These are phyloP conservation scores for Geranium incanum DNA, from an alignment of 441 rosid species.

Conservation along the genomic window DNA sequence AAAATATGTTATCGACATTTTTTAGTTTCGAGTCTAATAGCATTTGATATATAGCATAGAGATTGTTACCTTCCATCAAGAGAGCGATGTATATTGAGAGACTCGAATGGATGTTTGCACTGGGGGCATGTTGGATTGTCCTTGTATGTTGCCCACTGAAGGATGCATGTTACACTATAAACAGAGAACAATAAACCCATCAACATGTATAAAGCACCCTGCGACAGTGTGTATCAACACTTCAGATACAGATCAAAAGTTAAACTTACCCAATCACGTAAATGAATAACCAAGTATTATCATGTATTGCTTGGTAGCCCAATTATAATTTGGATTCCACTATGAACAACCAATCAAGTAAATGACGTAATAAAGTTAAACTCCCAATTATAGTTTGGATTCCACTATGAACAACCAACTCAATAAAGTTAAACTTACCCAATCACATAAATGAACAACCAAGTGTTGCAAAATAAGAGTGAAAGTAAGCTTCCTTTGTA, in stretches of 20 bases:
- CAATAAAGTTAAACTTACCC: neutral
- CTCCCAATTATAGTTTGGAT: too few species aligned
- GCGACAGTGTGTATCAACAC: neutral
- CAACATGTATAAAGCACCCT: neutral
- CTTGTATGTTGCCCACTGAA: constrained; percentile 78
- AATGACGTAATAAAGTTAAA: too few species aligned
- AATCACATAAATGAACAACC: neutral
- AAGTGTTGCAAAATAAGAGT: too few species aligned
- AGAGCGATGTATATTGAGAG: constrained; percentile 66
- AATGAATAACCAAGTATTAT: too few species aligned
- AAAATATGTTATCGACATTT: neutral
- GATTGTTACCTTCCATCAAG: constrained; percentile 72
- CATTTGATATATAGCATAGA: neutral
- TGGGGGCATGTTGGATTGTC: constrained; percentile 75
- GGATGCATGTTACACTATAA: constrained; percentile 74
- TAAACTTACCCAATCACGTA: neutral
- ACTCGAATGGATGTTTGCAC: constrained; percentile 84
- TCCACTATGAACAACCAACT: too few species aligned
- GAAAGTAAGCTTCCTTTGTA: too few species aligned
- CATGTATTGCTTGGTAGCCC: too few species aligned
- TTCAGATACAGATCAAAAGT: neutral
- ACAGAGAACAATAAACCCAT: constrained; percentile 20
- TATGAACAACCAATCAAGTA: too few species aligned
- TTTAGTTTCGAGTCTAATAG: too few species aligned
- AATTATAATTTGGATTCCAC: too few species aligned